A percentile compares a stretch with the other conserved stretches of the same genome.
Evolutionary conservation across 345 rosid species (phyloP).

Genomic region (Diplotaxis tenuifolia): DNA sequence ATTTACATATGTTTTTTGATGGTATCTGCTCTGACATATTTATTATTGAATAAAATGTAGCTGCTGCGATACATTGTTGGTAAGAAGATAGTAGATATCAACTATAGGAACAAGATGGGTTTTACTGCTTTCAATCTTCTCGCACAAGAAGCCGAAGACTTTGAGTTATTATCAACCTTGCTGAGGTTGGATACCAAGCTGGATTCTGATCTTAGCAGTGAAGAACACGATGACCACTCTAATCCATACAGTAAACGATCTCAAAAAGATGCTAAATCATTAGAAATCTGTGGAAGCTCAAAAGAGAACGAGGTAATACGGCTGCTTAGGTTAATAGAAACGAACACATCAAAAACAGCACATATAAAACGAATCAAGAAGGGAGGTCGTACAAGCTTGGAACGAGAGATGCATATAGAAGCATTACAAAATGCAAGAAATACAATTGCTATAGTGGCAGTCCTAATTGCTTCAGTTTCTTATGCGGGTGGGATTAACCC

Average conservation of each 20-base stretch:
- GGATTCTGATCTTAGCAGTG: neutral
- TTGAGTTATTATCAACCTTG: neutral
- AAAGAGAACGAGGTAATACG: neutral
- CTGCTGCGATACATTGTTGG: neutral
- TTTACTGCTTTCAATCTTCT: neutral
- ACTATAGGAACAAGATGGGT: neutral
- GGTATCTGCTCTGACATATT: neutral
- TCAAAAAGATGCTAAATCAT: neutral
- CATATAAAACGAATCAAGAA: neutral
- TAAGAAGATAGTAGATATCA: neutral
- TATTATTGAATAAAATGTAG: neutral
- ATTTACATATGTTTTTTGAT: too few relatives aligned
- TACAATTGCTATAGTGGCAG: too few relatives aligned
- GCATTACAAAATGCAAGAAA: too few relatives aligned
- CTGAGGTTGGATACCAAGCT: neutral
- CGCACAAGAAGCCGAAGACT: neutral
- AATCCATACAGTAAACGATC: neutral
- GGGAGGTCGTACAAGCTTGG: neutral
- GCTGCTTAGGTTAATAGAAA: neutral
- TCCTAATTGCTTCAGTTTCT: neutral
- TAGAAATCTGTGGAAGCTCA: neutral
- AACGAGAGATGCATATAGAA: neutral
- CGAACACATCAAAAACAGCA: neutral
- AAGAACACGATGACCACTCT: neutral
- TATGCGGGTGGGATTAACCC: neutral